These are phyloP conservation scores for Ophiostoma fasciatum DNA, from an alignment of 2,329 filamentous ascomycete species.

Conservation along the genomic window DNA sequence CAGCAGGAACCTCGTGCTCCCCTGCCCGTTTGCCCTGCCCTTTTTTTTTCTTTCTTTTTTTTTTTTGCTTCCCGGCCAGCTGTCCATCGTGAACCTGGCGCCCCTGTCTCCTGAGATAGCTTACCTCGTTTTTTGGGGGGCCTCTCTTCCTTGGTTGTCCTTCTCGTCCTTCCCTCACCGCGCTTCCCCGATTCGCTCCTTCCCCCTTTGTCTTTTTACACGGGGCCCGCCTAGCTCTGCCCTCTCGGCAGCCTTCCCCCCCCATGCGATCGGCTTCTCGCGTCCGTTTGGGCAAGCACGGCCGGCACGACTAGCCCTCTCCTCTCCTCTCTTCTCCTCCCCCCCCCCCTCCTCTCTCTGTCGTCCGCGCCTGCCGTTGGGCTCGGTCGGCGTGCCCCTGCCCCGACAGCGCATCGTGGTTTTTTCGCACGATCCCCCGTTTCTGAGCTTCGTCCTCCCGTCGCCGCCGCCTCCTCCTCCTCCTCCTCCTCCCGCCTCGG, in stretches of 20 bases:
- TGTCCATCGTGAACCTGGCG: no score
- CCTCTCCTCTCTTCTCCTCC: background rate
- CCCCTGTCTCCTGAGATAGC: no score
- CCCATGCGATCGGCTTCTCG: constrained; percentile 1
- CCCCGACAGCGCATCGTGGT: no score
- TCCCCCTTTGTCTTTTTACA: constrained; percentile 3
- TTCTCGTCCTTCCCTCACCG: background rate
- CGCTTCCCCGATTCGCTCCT: constrained; percentile 1
- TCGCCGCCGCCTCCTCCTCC: background rate
- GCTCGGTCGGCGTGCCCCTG: no score
- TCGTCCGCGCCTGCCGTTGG: no score
- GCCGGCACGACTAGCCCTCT: no score
- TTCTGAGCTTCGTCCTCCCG: background rate
- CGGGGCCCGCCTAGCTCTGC: background rate
- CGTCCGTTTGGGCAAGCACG: constrained; percentile 4
- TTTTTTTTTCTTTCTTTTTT: constrained; percentile 1
- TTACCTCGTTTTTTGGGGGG: no score
- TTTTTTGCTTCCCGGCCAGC: background rate
- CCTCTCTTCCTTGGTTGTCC: background rate
- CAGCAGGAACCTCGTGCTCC: no score
- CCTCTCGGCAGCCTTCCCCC: constrained; percentile 7
- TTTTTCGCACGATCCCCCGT: no score
- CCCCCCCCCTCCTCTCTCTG: no score
- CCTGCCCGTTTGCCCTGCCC: no score
- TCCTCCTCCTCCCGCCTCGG: no score